A percentile compares a stretch with the other conserved stretches of the same genome.
Conservation (phyloP, 495 filamentous ascomycete genomes). For the Podospora didyma region DNA sequence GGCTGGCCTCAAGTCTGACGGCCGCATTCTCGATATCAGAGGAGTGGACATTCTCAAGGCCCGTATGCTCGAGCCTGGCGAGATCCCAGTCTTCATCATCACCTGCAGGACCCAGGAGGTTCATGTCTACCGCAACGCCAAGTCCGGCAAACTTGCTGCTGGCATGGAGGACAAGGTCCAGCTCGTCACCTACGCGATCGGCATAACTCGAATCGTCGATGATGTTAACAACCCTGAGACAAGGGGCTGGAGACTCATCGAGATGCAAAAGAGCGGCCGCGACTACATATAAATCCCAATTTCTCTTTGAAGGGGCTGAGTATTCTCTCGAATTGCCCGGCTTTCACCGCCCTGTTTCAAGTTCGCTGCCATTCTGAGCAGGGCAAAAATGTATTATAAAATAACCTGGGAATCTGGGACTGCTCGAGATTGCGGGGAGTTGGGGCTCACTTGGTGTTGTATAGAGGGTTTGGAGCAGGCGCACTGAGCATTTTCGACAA, state of each 20-base stretch:
- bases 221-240: conserved; percentile 97
- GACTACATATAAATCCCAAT: conserved; percentile 56
- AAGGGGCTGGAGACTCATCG: conserved; percentile 91
- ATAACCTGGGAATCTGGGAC: conserved; percentile 12
- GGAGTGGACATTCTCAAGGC: conserved; percentile 88
- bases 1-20: conserved; percentile 88
- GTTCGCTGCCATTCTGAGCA: neutral
- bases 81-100: conserved; percentile 95
- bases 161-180: conserved; percentile 99
- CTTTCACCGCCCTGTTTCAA: conserved; percentile 12
- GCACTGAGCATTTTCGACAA: conserved; percentile 23
- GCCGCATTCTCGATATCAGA: conserved; percentile 89
- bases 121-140: conserved; percentile 89
- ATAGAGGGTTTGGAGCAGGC: conserved; percentile 20
- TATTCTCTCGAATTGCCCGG: neutral
- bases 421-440: conserved; percentile 14
- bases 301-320: neutral
- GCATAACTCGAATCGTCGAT: conserved; percentile 85
- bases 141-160: conserved; percentile 84
- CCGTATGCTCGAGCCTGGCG: conserved; percentile 90
- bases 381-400: conserved; percentile 23
- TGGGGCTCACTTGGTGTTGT: conserved; percentile 4
- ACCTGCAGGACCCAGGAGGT: conserved; percentile 97
- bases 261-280: conserved; percentile 95
- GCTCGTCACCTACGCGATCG: conserved; percentile 96